phyloP scores from a whole-genome alignment of 805 yeast genomes.

The Pichia thaimueangensis region DNA sequence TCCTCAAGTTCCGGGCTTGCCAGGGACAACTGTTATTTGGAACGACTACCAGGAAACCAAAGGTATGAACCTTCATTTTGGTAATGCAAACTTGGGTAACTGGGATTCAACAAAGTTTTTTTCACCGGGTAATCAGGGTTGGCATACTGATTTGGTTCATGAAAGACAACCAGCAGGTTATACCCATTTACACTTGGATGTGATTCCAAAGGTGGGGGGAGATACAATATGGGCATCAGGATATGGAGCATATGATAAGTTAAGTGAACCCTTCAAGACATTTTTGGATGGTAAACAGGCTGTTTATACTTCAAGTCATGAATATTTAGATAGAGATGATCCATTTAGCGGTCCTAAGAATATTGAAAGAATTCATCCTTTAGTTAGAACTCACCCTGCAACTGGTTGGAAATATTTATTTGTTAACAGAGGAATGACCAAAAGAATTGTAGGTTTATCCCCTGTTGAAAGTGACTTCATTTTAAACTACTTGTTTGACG shows the following conservation, averaged over 20 bases:
- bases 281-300: conserved; percentile 50
- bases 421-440: conserved; percentile 46
- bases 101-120: conserved; percentile 14
- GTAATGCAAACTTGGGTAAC: conserved; percentile 16
- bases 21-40: conserved; percentile 40
- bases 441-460: conserved; percentile 44
- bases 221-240: conserved; percentile 52
- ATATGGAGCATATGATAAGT: conserved; percentile 49
- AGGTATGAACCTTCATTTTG: conserved; percentile 18
- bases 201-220: conserved; percentile 46
- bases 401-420: conserved; percentile 56
- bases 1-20: conserved; percentile 31
- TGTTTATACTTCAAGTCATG: conserved; percentile 35
- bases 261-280: conserved; percentile 43
- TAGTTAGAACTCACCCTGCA: conserved; percentile 58
- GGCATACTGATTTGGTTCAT: conserved; percentile 48
- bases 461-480: conserved; percentile 44
- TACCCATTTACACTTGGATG: conserved; percentile 47
- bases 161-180: conserved; percentile 52
- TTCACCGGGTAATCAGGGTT: conserved; percentile 25
- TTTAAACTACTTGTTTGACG: conserved; percentile 38
- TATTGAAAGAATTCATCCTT: conserved; percentile 51
- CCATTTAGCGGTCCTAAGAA: conserved; percentile 42
- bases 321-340: conserved; percentile 33
- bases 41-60: conserved; percentile 29